A percentile compares a stretch with the other conserved stretches of the same genome.
These are phyloP conservation scores for Kodamaea ohmeri DNA, from an alignment of 1,139 yeast genomes.

Conservation along the genomic window DNA sequence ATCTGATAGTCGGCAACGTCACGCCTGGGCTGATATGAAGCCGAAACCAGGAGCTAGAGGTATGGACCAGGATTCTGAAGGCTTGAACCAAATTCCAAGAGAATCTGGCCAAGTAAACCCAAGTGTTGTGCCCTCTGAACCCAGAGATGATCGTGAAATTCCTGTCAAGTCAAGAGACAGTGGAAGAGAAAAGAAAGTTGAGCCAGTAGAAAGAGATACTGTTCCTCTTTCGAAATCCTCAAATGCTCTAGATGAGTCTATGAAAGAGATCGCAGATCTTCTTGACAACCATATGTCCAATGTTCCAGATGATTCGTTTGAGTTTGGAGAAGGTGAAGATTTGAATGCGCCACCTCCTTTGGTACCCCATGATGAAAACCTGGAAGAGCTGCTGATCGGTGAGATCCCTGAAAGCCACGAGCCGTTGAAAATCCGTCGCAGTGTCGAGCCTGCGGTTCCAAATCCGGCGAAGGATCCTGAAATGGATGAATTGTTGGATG, in stretches of 20 bases:
- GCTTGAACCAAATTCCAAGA: no score
- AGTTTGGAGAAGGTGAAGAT: slow-evolving; percentile 16
- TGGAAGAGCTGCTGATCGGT: slow-evolving; percentile 63
- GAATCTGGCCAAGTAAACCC: no score
- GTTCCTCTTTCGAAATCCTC: not conserved
- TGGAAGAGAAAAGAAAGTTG: no score
- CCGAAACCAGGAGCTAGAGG: no score
- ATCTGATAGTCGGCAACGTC: not conserved
- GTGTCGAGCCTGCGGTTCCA: not conserved
- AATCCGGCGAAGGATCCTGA: slow-evolving; percentile 40
- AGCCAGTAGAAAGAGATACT: not conserved
- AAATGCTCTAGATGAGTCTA: slow-evolving; percentile 29
- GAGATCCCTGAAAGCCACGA: slow-evolving; percentile 41
- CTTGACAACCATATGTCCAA: slow-evolving; percentile 34
- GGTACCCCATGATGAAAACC: slow-evolving; percentile 40
- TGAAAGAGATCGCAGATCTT: slow-evolving; percentile 43
- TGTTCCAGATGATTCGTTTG: slow-evolving; percentile 12
- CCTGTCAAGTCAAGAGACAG: no score
- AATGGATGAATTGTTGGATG: slow-evolving; percentile 69
- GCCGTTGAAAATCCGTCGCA: slow-evolving; percentile 5
- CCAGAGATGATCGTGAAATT: not conserved
- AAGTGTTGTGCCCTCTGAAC: no score
- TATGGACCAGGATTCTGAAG: no score
- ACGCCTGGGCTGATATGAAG: slow-evolving; percentile 1
- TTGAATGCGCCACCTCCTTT: slow-evolving; percentile 9